These are phyloP conservation scores for Phytomonas francai DNA, from an alignment of 208 protist genomes.

Conservation along the genomic window DNA sequence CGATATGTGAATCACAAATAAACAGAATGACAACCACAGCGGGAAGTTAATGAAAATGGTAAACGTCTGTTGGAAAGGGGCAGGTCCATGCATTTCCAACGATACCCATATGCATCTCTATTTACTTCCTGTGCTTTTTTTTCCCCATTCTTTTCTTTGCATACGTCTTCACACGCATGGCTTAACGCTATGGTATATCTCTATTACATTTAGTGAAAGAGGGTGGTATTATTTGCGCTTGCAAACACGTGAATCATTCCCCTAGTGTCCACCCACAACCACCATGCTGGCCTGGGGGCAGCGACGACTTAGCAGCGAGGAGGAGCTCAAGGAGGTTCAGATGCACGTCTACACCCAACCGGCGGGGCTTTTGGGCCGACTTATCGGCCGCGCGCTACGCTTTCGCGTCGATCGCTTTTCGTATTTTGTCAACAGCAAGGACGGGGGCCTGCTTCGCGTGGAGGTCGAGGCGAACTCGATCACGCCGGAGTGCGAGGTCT, in stretches of 20 bases:
- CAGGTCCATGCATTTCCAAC: not conserved
- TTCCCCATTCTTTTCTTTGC: not conserved
- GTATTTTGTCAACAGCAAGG: conserved; percentile 27
- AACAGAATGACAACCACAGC: no score
- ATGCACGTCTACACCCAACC: conserved; percentile 82
- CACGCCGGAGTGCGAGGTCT: conserved; percentile 71
- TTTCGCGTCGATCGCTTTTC: conserved; percentile 60
- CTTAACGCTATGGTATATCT: no score
- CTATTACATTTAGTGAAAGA: not conserved
- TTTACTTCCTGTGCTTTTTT: not conserved
- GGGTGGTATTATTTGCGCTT: not conserved
- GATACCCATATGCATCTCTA: not conserved
- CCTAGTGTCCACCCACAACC: not conserved
- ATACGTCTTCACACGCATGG: not conserved
- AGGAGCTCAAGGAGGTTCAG: conserved; percentile 57
- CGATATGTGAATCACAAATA: no score
- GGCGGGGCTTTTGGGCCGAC: conserved; percentile 53
- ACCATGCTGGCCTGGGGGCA: conserved; percentile 21
- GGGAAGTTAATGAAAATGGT: no score
- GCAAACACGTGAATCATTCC: not conserved
- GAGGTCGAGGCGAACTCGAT: conserved; percentile 73
- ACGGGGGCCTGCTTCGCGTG: conserved; percentile 32
- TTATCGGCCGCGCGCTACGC: conserved; percentile 65
- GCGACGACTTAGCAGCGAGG: conserved; percentile 24
- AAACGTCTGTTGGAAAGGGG: no score